phyloP scores from a whole-genome alignment of 352 stramenopile species.

The Hyaloperonospora brassicae region DNA sequence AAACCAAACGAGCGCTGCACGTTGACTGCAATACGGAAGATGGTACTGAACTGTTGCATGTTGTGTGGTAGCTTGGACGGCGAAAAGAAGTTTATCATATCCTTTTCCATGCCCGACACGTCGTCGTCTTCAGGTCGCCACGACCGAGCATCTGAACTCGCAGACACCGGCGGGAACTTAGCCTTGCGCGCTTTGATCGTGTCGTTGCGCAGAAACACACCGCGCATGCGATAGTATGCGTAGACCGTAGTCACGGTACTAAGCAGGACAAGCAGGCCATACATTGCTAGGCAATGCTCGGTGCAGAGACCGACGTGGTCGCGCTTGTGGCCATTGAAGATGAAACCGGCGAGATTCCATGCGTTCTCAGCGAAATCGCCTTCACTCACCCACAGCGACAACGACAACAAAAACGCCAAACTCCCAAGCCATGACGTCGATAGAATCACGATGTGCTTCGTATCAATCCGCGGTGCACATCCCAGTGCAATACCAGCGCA shows the following conservation, averaged over 20 bases:
- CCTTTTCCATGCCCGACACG: constrained; percentile 19
- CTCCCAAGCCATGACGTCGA: constrained; percentile 61
- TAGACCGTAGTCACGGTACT: constrained; percentile 29
- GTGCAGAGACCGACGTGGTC: constrained; percentile 47
- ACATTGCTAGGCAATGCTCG: constrained; percentile 51
- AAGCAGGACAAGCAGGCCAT: constrained; percentile 40
- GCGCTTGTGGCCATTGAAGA: constrained; percentile 49
- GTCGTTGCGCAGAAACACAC: constrained; percentile 25
- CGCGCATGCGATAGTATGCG: constrained; percentile 43
- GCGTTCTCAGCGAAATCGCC: constrained; percentile 56
- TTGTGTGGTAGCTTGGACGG: constrained; percentile 53
- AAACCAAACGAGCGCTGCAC: constrained; percentile 84
- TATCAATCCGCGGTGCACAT: constrained; percentile 28
- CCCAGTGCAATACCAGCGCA: constrained; percentile 35
- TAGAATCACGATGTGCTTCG: constrained; percentile 60
- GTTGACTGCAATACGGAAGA: constrained; percentile 78
- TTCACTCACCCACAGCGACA: constrained; percentile 60
- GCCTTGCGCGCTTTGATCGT: constrained; percentile 27
- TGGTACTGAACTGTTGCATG: constrained; percentile 80
- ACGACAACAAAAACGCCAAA: constrained; percentile 53
- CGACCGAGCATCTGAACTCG: constrained; percentile 68
- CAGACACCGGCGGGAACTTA: constrained; percentile 50
- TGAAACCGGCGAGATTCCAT: constrained; percentile 56
- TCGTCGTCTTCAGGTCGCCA: constrained; percentile 44
- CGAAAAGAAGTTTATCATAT: constrained; percentile 80